These are phyloP conservation scores for Medicago arabica DNA, from an alignment of 306 rosid species.

Conservation along the genomic window DNA sequence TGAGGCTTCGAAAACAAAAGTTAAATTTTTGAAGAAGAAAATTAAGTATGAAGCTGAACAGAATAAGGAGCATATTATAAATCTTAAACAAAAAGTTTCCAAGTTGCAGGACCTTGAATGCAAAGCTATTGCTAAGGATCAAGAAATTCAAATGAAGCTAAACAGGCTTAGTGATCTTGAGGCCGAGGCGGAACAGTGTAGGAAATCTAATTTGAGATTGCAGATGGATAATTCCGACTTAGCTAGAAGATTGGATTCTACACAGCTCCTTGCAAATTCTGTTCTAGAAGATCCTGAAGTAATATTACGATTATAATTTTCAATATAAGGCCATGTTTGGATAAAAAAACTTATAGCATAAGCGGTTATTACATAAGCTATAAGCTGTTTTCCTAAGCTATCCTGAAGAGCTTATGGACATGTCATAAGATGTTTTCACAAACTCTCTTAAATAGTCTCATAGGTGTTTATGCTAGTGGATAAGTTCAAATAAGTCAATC, in stretches of 20 bases:
- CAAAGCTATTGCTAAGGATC: slow-evolving; percentile 45
- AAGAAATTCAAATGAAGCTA: slow-evolving; percentile 49
- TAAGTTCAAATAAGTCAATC: too few species aligned
- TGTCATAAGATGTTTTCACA: too few species aligned
- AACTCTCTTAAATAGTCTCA: too few species aligned
- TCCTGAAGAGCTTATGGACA: too few species aligned
- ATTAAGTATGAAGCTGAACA: slow-evolving; percentile 74
- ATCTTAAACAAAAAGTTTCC: slow-evolving; percentile 65
- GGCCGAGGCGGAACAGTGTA: slow-evolving; percentile 62
- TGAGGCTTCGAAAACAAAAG: slow-evolving; percentile 69
- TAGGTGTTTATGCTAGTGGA: too few species aligned
- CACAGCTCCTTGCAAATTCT: slow-evolving; percentile 81
- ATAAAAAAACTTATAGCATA: too few species aligned
- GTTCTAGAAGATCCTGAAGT: slow-evolving; percentile 75
- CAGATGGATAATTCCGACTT: slow-evolving; percentile 69
- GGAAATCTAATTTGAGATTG: slow-evolving; percentile 58
- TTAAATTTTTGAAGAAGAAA: slow-evolving; percentile 73
- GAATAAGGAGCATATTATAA: slow-evolving; percentile 66
- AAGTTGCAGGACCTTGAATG: slow-evolving; percentile 70
- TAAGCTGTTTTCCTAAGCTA: too few species aligned
- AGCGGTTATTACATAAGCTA: too few species aligned
- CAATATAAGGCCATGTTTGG: not conserved
- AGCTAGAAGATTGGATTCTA: slow-evolving; percentile 72
- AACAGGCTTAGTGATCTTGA: slow-evolving; percentile 64
- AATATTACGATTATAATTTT: slow-evolving; percentile 23